Conservation (phyloP, 2,329 filamentous ascomycete genomes). For the Fusarium austroafricanum region DNA sequence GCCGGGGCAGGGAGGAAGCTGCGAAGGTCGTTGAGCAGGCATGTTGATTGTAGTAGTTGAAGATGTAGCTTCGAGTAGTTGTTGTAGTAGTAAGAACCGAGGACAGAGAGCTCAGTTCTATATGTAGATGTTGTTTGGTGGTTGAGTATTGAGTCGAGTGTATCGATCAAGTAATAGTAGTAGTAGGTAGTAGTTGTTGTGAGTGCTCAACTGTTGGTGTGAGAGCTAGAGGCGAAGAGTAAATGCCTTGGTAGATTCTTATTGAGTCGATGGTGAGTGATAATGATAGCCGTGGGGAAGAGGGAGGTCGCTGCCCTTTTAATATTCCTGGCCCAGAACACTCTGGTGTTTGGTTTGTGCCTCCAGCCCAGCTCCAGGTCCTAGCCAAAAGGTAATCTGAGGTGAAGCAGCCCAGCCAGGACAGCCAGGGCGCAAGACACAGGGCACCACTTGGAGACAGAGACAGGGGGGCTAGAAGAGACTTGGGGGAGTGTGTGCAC, state of each 20-base stretch:
- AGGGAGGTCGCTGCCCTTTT: conserved; percentile 48
- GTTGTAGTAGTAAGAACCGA: conserved; percentile 36
- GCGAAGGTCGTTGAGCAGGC: conserved; percentile 71
- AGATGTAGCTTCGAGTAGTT: conserved; percentile 19
- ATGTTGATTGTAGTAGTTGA: conserved; percentile 52
- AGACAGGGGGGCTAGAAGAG: conserved; percentile 30
- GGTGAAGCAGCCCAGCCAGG: conserved; percentile 14
- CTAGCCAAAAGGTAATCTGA: conserved; percentile 50
- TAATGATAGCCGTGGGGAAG: conserved; percentile 33
- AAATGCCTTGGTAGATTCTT: conserved; percentile 35
- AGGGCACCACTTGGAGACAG: conserved; percentile 41
- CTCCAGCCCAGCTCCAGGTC: conserved; percentile 37
- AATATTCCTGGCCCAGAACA: conserved; percentile 44
- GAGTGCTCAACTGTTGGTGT: conserved; percentile 22
- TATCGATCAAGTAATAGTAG: too few species aligned
- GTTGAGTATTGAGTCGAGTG: conserved; percentile 24
- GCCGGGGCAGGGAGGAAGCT: conserved; percentile 75
- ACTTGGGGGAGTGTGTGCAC: conserved; percentile 21
- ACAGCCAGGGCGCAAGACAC: conserved; percentile 44
- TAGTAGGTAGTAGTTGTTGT: not conserved
- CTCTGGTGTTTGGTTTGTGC: conserved; percentile 50
- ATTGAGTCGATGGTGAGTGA: conserved; percentile 43
- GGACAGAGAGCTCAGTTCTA: conserved; percentile 39
- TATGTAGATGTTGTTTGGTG: conserved; percentile 19
- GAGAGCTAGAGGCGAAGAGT: conserved; percentile 30